Conservation (phyloP, 2,329 filamentous ascomycete species). For the Leptographium procerum region DNA sequence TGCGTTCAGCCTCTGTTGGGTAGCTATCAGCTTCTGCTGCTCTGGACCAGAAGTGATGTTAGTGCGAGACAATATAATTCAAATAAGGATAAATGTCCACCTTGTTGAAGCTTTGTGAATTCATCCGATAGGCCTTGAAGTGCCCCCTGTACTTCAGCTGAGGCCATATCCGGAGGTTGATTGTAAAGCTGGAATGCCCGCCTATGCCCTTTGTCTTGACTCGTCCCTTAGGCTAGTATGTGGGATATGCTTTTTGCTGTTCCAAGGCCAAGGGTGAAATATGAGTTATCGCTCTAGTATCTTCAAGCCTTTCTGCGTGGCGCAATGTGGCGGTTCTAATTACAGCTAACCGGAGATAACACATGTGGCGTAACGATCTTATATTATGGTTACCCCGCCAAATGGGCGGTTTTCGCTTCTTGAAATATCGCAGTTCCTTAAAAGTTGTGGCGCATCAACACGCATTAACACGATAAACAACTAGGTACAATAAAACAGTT, state of each 20-base stretch:
- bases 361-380: slow-evolving; percentile 4
- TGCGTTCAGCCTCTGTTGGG: slow-evolving; percentile 83
- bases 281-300: background rate
- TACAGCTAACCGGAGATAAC: background rate
- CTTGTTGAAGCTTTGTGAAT: slow-evolving; percentile 76
- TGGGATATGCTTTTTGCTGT: background rate
- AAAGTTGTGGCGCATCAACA: background rate
- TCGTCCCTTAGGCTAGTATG: background rate
- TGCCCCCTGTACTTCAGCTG: slow-evolving; percentile 60
- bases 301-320: background rate
- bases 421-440: background rate
- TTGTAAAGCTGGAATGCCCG: no score
- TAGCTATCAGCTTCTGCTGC: slow-evolving; percentile 62
- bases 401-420: slow-evolving; percentile 7
- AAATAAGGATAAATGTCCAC: slow-evolving; percentile 29
- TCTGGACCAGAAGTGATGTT: slow-evolving; percentile 39
- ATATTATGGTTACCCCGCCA: slow-evolving; percentile 28
- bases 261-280: background rate
- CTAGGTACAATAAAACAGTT: no score
- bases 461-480: background rate
- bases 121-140: slow-evolving; percentile 79
- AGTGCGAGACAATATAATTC: background rate
- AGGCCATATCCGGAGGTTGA: slow-evolving; percentile 2
- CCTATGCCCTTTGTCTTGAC: no score
- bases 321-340: background rate